phyloP scores from a whole-genome alignment of 2,329 filamentous ascomycete species.

The Rhynchosporium secalis region DNA sequence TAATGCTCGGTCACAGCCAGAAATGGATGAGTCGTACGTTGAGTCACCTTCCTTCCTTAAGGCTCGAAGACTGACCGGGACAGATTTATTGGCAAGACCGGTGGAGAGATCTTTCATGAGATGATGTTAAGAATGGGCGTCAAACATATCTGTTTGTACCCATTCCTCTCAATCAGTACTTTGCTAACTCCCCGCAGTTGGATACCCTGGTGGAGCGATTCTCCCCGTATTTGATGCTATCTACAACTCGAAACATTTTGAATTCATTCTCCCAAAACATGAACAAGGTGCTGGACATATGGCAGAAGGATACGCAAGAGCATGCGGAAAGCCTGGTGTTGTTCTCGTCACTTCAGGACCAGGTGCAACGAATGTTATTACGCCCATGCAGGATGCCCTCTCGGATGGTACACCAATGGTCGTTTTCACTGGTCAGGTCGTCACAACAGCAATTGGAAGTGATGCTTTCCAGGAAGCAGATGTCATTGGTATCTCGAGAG shows the following conservation, averaged over 20 bases:
- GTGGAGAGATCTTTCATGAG: conserved; percentile 97
- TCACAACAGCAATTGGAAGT: conserved; percentile 85
- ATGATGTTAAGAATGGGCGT: conserved; percentile 96
- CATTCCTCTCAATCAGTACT: background rate
- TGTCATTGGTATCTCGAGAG: conserved; percentile 86
- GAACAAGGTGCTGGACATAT: conserved; percentile 98
- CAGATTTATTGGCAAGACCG: conserved; percentile 90
- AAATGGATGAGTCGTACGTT: conserved; percentile 79
- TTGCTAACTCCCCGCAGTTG: conserved; percentile 52
- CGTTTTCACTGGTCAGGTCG: conserved; percentile 92
- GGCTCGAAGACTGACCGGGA: conserved; percentile 19
- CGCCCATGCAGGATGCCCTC: conserved; percentile 92
- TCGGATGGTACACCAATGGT: conserved; percentile 96
- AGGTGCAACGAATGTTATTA: conserved; percentile 94
- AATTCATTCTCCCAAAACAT: conserved; percentile 92
- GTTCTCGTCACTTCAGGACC: conserved; percentile 96
- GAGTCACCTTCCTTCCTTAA: conserved; percentile 25
- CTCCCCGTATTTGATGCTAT: conserved; percentile 98
- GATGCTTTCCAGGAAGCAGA: conserved; percentile 98
- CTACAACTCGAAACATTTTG: conserved; percentile 95
- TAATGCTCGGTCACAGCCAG: conserved; percentile 53
- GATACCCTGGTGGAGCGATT: conserved; percentile 93
- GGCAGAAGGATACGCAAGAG: conserved; percentile 95
- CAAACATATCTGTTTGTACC: conserved; percentile 84
- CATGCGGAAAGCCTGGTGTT: conserved; percentile 89